Evolutionary conservation across 139 green algal species (phyloP), one percentile per base, ranked within the genome.

Genomic region (Chlamydomonas schloesseri): DNA sequence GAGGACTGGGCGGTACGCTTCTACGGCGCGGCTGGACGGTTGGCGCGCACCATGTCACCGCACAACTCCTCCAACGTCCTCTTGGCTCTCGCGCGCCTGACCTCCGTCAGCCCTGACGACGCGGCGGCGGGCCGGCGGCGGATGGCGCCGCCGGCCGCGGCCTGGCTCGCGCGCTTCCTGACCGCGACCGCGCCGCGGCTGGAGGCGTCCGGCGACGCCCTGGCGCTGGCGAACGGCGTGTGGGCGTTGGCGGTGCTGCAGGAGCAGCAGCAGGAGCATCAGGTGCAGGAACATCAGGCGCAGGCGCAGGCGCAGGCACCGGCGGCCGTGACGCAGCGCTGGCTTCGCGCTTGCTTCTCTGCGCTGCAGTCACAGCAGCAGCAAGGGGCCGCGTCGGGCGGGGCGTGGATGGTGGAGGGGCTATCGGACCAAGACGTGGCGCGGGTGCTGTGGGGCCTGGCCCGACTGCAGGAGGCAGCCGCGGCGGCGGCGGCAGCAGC

Each of bases 61-160:
- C 81, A 87, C 69, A 78, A 58, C 53, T 57, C 55, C 8, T 42
- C 81, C 33, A 87, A 87, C 37, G 29, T 78, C 36, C 70, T 87
- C 36, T 31, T 71, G 29, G 65, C 81, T 2, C 28, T 80, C 34
- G 81, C 55, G 0, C 55, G 69, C 6, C 50, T 80, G 67, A 33
- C 55, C 18, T 18, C 37, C 5, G 81, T 17, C 62, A 42, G 11
- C 17, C 5, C 20, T 29, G 24, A 8, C 76, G 29, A n/a, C n/a
- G 13, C 24, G 50, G 15, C 18, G 34, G 42, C 21, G 31, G 0
- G 62, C 21, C 34, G 21, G 33, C 36, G 4, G 37, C 77, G n/a
- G n/a, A n/a, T 24, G 77, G 26, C 42, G 33, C 21, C 33, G 13
- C 67, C 81, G 47, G 9, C 3, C 24, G 81, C 42, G 0, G 53